Conservation (phyloP, 805 yeast species). For the Candida yuanshanica region DNA sequence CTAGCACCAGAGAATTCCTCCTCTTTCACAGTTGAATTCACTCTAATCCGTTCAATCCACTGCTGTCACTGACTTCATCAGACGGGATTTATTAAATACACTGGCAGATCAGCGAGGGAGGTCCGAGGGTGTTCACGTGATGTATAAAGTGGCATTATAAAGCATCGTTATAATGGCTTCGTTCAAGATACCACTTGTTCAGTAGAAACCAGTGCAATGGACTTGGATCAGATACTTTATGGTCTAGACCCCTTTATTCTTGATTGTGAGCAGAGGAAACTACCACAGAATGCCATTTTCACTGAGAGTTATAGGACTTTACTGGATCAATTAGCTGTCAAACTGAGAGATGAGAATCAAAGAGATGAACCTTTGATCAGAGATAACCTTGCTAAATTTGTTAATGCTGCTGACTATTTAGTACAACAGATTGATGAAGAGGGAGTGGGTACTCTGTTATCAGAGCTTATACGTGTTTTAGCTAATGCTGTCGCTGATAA, state of each 20-base stretch:
- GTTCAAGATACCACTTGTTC: background rate
- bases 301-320: constrained; percentile 19
- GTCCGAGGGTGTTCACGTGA: no score
- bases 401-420: constrained; percentile 9
- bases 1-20: no score
- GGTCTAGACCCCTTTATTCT: constrained; percentile 21
- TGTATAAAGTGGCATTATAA: no score
- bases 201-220: constrained; percentile 11
- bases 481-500: constrained; percentile 25
- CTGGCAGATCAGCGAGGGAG: no score
- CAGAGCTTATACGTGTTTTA: constrained; percentile 20
- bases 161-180: no score
- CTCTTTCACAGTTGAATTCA: no score
- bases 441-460: constrained; percentile 4
- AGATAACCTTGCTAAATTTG: constrained; percentile 13
- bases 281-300: constrained; percentile 11
- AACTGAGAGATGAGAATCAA: constrained; percentile 14
- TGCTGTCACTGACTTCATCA: no score
- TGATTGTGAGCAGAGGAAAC: constrained; percentile 8
- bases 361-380: constrained; percentile 13
- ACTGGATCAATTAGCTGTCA: constrained; percentile 20
- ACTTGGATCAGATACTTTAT: constrained; percentile 20
- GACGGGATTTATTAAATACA: no score
- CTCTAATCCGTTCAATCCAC: no score
- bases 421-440: constrained; percentile 3